Base-by-base conservation (phyloP, 2,329 filamentous ascomycete genomes). In the Fusarium sp. region DNA sequence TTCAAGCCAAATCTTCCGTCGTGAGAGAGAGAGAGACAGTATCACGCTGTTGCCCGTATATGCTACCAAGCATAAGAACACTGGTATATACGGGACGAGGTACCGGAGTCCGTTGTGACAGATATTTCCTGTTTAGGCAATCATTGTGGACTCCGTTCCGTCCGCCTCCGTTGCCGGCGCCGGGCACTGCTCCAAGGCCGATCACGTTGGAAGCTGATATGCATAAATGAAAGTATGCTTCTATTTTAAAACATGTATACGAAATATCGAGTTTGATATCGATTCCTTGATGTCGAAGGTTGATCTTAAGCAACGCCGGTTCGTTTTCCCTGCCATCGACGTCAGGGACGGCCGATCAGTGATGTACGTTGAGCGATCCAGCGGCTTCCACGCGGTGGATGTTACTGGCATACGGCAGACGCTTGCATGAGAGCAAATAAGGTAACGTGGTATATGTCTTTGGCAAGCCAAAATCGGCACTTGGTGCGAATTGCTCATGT, bases 111-210 rank as follows among this genome's bases (percentile, higher is more conserved):
- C 25, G 19, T 19, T 49, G 16, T 60, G 41, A 57, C 27, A 39
- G 25, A 33, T 27, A 61, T 70, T 74, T 44, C 72, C 72, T 45
- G 42, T 69, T 74, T 74, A 61, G 72, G 72, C 46, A 74, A 63
- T 46, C 45, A 11, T 45, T 29, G 52, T 73, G 67, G 71, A 67
- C 60, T 52, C 27, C 7, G 23, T 16, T 38, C 51, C 56, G 71
- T 33, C 41, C 55, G 39, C 44, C 54, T 60, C 71, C 57, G 60
- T 55, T 64, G 42, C 72, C 64, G 37, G 64, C 48, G 52, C 60
- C 60, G 71, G 51, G 16, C 41, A 12, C 48, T 45, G 45, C 61
- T 45, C 38, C 11, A 52, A 37, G 27, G 57, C 66, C 51, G 51
- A 58, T 69, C 19, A 51, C n/a, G 38, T 33, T 19, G 41, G 21